phyloP scores from a whole-genome alignment of 1,139 yeast species.

The Candida sp. region DNA sequence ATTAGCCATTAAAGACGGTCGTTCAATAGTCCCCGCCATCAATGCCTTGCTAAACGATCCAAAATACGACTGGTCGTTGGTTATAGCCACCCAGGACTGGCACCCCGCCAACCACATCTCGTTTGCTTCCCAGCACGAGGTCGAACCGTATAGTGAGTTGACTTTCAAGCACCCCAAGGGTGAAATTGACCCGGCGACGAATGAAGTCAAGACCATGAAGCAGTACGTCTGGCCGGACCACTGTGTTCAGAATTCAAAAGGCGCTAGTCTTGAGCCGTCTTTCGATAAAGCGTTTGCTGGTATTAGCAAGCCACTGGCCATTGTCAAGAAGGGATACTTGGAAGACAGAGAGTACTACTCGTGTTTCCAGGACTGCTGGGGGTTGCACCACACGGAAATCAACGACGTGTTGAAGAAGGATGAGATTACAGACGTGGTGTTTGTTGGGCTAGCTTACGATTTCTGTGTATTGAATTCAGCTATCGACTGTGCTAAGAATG shows the following conservation, averaged over 20 bases:
- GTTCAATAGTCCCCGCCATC: slow-evolving; percentile 58
- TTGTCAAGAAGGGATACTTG: slow-evolving; percentile 73
- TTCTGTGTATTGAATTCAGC: slow-evolving; percentile 84
- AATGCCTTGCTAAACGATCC: slow-evolving; percentile 39
- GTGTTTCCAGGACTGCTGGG: slow-evolving; percentile 87
- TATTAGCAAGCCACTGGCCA: slow-evolving; percentile 30
- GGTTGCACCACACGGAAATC: slow-evolving; percentile 70
- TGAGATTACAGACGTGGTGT: slow-evolving; percentile 61
- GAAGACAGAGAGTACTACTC: slow-evolving; percentile 85
- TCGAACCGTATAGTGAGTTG: slow-evolving; percentile 55
- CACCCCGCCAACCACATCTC: slow-evolving; percentile 82
- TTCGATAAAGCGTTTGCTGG: slow-evolving; percentile 29
- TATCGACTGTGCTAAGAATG: slow-evolving; percentile 61
- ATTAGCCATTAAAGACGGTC: slow-evolving; percentile 72
- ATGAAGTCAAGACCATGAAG: slow-evolving; percentile 25
- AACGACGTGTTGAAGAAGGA: slow-evolving; percentile 45
- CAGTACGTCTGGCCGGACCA: slow-evolving; percentile 91
- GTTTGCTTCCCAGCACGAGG: slow-evolving; percentile 73
- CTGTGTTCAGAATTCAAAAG: slow-evolving; percentile 74
- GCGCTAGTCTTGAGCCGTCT: slow-evolving; percentile 64
- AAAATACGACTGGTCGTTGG: slow-evolving; percentile 56
- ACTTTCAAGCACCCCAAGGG: slow-evolving; percentile 57
- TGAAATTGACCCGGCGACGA: slow-evolving; percentile 28
- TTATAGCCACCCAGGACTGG: slow-evolving; percentile 88
- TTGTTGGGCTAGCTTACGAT: slow-evolving; percentile 88